Percentiles rank a stretch among this genome's conserved stretches.
Conservation (phyloP, 2,329 filamentous ascomycete genomes). For the Aureobasidium sp. region DNA sequence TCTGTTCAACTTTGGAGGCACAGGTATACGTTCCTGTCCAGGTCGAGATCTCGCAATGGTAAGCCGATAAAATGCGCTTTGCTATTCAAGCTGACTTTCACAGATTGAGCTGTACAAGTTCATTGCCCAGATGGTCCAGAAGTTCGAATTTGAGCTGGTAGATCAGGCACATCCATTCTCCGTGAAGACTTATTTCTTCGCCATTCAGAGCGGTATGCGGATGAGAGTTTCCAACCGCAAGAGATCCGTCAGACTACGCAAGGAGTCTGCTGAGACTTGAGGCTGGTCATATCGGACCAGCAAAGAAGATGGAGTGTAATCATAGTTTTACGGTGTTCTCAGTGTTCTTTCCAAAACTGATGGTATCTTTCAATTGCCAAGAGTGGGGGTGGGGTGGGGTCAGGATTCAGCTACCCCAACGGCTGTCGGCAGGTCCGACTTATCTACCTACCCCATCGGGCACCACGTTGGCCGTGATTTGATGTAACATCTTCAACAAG, state of each 20-base stretch:
- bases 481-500: not conserved
- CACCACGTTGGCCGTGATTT: not conserved
- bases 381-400: not conserved
- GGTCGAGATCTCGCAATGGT: constrained; percentile 17
- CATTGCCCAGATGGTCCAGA: constrained; percentile 14
- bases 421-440: not conserved
- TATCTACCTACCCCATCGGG: not conserved
- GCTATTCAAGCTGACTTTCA: not conserved
- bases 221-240: not conserved
- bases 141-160: constrained; percentile 17
- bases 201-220: constrained; percentile 13
- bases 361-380: not conserved
- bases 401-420: not conserved
- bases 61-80: not conserved
- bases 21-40: constrained; percentile 17
- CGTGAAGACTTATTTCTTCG: constrained; percentile 14
- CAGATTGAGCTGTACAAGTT: constrained; percentile 17
- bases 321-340: not conserved
- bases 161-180: constrained; percentile 12
- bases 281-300: not conserved
- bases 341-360: not conserved
- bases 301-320: not conserved
- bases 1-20: constrained; percentile 17
- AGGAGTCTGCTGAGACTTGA: not conserved
- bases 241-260: not conserved